Conservation (phyloP, 1,284 basidiomycete genomes). For the Vanrija sp. region DNA sequence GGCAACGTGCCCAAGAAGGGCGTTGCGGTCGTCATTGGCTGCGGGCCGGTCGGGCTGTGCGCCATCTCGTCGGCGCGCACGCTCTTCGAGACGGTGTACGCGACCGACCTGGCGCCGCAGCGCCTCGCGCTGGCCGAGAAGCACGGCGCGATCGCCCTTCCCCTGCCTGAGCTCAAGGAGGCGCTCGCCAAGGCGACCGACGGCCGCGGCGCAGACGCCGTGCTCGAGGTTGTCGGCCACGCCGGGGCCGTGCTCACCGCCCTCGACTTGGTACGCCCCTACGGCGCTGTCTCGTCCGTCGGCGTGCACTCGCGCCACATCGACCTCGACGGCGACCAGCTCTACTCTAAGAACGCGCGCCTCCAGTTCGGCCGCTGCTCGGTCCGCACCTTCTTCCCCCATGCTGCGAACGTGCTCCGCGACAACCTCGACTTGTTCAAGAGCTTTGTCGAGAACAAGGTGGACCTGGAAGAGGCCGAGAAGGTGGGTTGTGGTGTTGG, state of each 20-base stretch:
- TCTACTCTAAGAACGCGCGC: constrained; percentile 71
- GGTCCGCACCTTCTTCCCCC: constrained; percentile 70
- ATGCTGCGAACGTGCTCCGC: constrained; percentile 64
- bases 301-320: constrained; percentile 56
- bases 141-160: constrained; percentile 47
- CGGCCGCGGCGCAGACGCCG: constrained; percentile 51
- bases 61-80: constrained; percentile 47
- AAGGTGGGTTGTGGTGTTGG: constrained; percentile 2
- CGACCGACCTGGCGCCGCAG: constrained; percentile 30
- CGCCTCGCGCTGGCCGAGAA: constrained; percentile 31
- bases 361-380: constrained; percentile 68
- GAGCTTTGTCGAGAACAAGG: constrained; percentile 42
- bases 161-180: constrained; percentile 23
- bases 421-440: constrained; percentile 39
- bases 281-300: constrained; percentile 73
- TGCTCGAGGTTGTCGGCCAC: constrained; percentile 71
- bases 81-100: constrained; percentile 45
- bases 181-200: constrained; percentile 34
- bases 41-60: constrained; percentile 52
- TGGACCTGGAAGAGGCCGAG: constrained; percentile 37
- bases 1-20: constrained; percentile 34
- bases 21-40: constrained; percentile 48
- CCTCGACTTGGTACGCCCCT: constrained; percentile 71
- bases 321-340: constrained; percentile 49
- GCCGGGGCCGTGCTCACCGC: constrained; percentile 65